Conservation (phyloP, 148 eudicot genomes). For the Dysphania ambrosioides region DNA sequence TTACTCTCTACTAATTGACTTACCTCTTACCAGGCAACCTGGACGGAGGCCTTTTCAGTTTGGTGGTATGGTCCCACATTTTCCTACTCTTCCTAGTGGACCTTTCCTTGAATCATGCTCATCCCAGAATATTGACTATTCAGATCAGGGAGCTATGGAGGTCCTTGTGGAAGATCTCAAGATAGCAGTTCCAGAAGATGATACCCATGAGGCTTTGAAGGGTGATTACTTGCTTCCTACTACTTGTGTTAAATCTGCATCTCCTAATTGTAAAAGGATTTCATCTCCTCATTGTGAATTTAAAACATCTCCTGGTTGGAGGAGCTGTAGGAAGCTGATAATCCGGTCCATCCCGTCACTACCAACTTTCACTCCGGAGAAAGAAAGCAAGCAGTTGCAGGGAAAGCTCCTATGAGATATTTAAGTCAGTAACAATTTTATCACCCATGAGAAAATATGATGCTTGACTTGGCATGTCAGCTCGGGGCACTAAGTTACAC, state of each 20-base stretch:
- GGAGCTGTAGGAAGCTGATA: constrained; percentile 42
- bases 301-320: constrained; percentile 34
- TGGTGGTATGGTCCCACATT: constrained; percentile 10
- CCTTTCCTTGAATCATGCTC: constrained; percentile 29
- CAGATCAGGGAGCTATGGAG: not conserved
- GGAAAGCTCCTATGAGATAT: constrained; percentile 14
- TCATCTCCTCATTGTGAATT: constrained; percentile 32
- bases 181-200: constrained; percentile 17
- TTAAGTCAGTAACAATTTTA: not conserved
- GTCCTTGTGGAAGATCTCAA: constrained; percentile 21
- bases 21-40: constrained; percentile 19
- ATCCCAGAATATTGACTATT: constrained; percentile 16
- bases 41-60: constrained; percentile 34
- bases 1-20: not conserved
- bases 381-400: constrained; percentile 4
- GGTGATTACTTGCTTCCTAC: constrained; percentile 26
- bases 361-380: constrained; percentile 17
- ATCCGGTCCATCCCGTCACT: constrained; percentile 36
- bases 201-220: constrained; percentile 19
- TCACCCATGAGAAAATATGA: not conserved
- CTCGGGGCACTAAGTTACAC: not conserved
- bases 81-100: constrained; percentile 3
- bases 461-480: not conserved
- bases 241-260: constrained; percentile 34
- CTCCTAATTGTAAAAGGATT: constrained; percentile 46